Conservation (phyloP, 192 early-diverging fungal genomes). For the Rhizophagus clarus region DNA sequence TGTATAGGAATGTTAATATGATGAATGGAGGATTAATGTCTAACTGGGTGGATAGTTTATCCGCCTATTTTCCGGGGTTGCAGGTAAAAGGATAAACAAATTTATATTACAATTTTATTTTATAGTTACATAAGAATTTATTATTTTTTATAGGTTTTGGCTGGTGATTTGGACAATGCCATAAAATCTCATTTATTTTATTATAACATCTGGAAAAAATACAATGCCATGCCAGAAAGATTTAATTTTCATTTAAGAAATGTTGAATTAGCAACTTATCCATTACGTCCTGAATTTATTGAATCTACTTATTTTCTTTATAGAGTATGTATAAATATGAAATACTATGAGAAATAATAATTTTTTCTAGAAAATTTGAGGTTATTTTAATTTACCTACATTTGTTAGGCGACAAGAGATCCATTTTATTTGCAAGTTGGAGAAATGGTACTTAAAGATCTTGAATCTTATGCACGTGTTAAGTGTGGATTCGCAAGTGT, state of each 20-base stretch:
- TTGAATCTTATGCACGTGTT: conserved; percentile 69
- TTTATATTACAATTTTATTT: neutral
- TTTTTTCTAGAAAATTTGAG: no score
- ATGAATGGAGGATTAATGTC: conserved; percentile 62
- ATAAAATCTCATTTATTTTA: conserved; percentile 81
- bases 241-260: conserved; percentile 74
- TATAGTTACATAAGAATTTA: neutral
- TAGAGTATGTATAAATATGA: conserved; percentile 39
- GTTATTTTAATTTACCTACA: no score
- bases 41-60: conserved; percentile 85
- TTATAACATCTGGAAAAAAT: conserved; percentile 86
- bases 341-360: no score
- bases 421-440: conserved; percentile 91
- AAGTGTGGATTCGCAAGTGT: conserved; percentile 83
- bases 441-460: conserved; percentile 81
- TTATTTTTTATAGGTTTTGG: conserved; percentile 59
- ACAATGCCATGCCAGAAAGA: conserved; percentile 83
- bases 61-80: conserved; percentile 91
- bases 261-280: conserved; percentile 73
- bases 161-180: conserved; percentile 85
- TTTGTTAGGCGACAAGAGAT: conserved; percentile 73
- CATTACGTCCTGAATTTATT: conserved; percentile 90
- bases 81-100: conserved; percentile 56
- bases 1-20: conserved; percentile 91
- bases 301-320: conserved; percentile 95